phyloP scores from a whole-genome alignment of 192 early-diverging fungal genomes.

The Podila clonocystis region DNA sequence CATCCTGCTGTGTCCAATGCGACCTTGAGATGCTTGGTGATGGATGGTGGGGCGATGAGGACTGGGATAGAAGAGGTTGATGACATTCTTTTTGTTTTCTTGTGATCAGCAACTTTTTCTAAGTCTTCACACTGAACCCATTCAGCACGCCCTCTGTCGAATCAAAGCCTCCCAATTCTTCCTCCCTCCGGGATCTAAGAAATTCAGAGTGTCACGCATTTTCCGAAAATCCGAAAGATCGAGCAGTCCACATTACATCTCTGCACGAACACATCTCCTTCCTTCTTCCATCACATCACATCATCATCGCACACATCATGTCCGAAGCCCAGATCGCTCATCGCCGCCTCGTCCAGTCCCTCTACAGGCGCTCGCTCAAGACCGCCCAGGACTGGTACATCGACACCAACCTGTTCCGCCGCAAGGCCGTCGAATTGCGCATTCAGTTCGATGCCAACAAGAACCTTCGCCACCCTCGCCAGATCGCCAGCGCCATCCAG shows the following conservation, averaged over 20 bases:
- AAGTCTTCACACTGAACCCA: too few relatives aligned
- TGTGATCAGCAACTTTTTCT: not conserved
- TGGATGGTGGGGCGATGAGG: conserved; percentile 20
- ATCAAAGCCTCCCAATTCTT: too few relatives aligned
- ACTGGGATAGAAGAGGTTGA: conserved; percentile 14
- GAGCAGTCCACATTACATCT: not conserved
- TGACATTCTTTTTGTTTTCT: not conserved
- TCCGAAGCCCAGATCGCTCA: conserved; percentile 66
- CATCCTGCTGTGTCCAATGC: conserved; percentile 29
- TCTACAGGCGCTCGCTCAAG: conserved; percentile 88
- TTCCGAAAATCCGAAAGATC: conserved; percentile 10
- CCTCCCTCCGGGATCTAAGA: too few relatives aligned
- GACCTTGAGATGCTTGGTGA: conserved; percentile 41
- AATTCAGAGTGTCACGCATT: too few relatives aligned
- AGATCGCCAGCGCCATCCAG: conserved; percentile 71
- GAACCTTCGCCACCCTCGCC: conserved; percentile 74
- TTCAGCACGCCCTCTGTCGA: too few relatives aligned
- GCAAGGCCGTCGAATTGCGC: conserved; percentile 86
- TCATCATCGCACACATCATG: conserved; percentile 32
- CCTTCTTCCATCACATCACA: conserved; percentile 5
- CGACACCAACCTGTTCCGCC: conserved; percentile 78
- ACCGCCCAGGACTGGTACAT: conserved; percentile 91
- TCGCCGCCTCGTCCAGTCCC: conserved; percentile 75
- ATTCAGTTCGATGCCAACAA: conserved; percentile 86
- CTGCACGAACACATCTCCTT: not conserved